Evolutionary conservation across 2,329 filamentous ascomycete species (phyloP).

Genomic region (Coniella vitis): DNA sequence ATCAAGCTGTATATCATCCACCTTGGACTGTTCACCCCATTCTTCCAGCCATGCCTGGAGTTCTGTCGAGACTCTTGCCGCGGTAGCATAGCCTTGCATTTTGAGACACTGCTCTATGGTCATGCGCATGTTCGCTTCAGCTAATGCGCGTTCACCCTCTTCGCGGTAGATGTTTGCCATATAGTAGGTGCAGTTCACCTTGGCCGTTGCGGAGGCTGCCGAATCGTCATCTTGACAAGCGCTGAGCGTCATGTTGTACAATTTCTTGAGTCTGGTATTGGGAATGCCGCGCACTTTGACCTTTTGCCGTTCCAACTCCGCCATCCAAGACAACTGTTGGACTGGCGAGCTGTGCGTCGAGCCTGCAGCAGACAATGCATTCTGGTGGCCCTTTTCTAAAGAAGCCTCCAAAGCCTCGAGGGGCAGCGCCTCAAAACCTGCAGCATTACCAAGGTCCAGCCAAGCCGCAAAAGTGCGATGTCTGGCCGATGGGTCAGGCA

Average conservation of each 20-base stretch:
- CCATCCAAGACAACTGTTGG: slow-evolving; percentile 8
- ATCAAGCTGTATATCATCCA: neutral
- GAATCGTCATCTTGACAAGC: neutral
- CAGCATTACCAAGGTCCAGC: slow-evolving; percentile 14
- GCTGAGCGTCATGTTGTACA: slow-evolving; percentile 2
- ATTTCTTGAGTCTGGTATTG: neutral
- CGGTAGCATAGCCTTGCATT: neutral
- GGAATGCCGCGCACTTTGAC: slow-evolving; percentile 2
- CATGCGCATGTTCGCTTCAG: slow-evolving; percentile 1
- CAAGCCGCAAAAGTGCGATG: slow-evolving; percentile 9
- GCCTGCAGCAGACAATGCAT: neutral
- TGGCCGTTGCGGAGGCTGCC: neutral
- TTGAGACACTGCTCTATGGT: slow-evolving; percentile 1
- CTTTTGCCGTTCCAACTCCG: slow-evolving; percentile 15
- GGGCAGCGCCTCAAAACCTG: slow-evolving; percentile 8
- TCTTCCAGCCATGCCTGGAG: slow-evolving; percentile 7
- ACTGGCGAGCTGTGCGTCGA: neutral
- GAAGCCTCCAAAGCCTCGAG: slow-evolving; percentile 3
- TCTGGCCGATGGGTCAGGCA: neutral
- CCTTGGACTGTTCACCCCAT: slow-evolving; percentile 11
- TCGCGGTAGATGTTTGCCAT: slow-evolving; percentile 7
- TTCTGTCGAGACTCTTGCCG: slow-evolving; percentile 7
- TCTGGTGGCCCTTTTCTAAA: slow-evolving; percentile 8
- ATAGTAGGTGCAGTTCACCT: slow-evolving; percentile 9
- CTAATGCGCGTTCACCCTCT: slow-evolving; percentile 1